Base-by-base conservation (phyloP, 352 stramenopile genomes). In the Phytopythium chamaehyphon region DNA sequence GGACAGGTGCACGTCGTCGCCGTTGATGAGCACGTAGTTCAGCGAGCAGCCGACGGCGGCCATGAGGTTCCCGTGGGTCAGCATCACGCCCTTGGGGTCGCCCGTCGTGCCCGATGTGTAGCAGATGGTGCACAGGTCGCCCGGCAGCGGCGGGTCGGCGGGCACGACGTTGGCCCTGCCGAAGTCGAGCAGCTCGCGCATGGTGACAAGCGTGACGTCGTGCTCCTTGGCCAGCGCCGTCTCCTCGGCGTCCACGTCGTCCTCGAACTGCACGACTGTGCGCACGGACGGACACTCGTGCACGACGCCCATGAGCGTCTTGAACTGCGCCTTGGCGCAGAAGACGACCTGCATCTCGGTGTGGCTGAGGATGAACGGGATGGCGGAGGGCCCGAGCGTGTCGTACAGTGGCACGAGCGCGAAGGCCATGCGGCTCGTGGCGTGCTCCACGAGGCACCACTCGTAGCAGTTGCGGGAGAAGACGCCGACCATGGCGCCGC, bases 361-460 rank as follows among this genome's bases (percentile, higher is more conserved):
- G 45, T 93, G 78, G 62, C 87, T 89, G 61, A 89, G 71, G 55
- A 94, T 90, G 59, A 76, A 90, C 38, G 76, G 76, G 46, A 94
- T 73, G 12, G 77, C 77, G 4, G 61, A 69, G 1, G 80, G 71
- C 3, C 81, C 83, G 2, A 94, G 66, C 18, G 81, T 94, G 55
- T 94, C 81, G 61, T 92, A 92, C 14, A 94, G 63, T 31, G 83
- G 82, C 46, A 90, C 76, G 23, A 88, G 64, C 43, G 73, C 65
- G 64, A 76, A 90, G 40, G 69, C 67, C 73, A 87, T 88, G 64
- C 81, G 74, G 39, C 83, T 90, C 47, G 59, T 76, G n/a, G 59
- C 69, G 60, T 85, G 77, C 61, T 92, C 81, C 9, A 87, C 76
- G 2, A 88, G 50, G 2, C 75, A 66, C 81, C 81, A 90, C 53